A percentile compares a stretch with the other conserved stretches of the same genome.
Evolutionary conservation across 2,329 filamentous ascomycete genomes (phyloP).

Genomic region (Trichoderma arundinaceum): DNA sequence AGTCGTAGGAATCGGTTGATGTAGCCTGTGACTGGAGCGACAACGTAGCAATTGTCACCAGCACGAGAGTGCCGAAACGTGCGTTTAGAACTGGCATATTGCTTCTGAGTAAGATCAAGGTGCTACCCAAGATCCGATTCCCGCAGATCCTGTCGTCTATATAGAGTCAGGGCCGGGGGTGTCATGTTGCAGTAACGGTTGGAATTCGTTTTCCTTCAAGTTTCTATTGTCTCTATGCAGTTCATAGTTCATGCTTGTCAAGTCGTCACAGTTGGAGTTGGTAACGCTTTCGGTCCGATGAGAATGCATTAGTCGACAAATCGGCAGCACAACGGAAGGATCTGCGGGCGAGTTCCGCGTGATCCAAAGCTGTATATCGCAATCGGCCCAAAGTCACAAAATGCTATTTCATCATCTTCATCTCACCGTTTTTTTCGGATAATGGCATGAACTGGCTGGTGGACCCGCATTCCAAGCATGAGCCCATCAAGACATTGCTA

Average conservation of each 20-base stretch:
- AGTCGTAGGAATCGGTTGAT: conserved; percentile 33
- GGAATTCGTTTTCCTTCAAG: not conserved
- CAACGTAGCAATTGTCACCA: not conserved
- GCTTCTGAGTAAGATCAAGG: not conserved
- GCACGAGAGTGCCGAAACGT: not conserved
- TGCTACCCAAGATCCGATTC: not conserved
- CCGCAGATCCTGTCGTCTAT: not conserved
- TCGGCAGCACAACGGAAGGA: conserved; percentile 23
- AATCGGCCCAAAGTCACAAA: not conserved
- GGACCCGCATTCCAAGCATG: too few species aligned
- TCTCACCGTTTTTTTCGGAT: not conserved
- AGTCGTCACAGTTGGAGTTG: not conserved
- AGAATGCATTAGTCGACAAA: not conserved
- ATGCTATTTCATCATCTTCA: not conserved
- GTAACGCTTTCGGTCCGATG: conserved; percentile 21
- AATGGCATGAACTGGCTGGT: not conserved
- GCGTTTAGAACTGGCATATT: not conserved
- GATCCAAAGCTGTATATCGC: not conserved
- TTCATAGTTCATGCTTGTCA: not conserved
- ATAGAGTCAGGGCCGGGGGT: not conserved
- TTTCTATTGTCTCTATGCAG: not conserved
- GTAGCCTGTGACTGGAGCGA: not conserved
- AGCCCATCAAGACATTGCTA: not conserved
- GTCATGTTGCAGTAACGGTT: not conserved
- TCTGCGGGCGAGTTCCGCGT: conserved; percentile 2